phyloP scores from a whole-genome alignment of 257 asterid species.

The Nicotiana attenuata region DNA sequence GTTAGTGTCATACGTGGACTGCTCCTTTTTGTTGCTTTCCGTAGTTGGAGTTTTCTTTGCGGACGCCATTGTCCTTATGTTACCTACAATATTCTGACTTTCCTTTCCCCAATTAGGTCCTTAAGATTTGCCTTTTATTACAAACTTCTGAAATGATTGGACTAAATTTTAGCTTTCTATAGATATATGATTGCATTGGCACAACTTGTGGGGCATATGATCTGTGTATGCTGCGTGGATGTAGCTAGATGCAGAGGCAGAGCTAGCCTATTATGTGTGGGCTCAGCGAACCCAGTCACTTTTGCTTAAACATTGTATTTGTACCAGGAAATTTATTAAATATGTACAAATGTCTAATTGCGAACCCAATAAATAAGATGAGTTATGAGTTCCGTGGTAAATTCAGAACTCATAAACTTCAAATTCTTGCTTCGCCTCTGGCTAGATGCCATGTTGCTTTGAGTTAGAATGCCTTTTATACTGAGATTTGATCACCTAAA shows the following conservation, averaged over 20 bases:
- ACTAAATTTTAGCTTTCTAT: neutral
- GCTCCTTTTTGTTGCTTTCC: conserved; percentile 2
- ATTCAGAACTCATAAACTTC: no score
- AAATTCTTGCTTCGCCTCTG: no score
- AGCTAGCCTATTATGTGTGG: no score
- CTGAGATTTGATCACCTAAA: neutral
- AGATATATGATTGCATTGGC: neutral
- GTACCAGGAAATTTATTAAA: no score
- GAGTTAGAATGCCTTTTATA: neutral
- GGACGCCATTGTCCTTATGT: neutral
- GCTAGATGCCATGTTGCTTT: neutral
- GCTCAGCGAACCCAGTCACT: no score
- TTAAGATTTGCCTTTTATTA: neutral
- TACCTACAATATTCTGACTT: neutral
- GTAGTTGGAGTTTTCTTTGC: neutral
- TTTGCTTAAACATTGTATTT: no score
- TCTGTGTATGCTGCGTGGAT: neutral
- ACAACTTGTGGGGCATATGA: neutral
- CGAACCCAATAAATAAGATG: no score
- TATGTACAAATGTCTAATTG: no score
- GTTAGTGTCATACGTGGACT: neutral
- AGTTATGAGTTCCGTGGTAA: no score
- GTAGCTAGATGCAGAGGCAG: neutral
- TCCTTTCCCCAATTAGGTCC: conserved; percentile 1
- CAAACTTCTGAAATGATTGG: neutral